Base-by-base conservation (phyloP, 768 basidiomycete species). In the Calocybe cyanea region DNA sequence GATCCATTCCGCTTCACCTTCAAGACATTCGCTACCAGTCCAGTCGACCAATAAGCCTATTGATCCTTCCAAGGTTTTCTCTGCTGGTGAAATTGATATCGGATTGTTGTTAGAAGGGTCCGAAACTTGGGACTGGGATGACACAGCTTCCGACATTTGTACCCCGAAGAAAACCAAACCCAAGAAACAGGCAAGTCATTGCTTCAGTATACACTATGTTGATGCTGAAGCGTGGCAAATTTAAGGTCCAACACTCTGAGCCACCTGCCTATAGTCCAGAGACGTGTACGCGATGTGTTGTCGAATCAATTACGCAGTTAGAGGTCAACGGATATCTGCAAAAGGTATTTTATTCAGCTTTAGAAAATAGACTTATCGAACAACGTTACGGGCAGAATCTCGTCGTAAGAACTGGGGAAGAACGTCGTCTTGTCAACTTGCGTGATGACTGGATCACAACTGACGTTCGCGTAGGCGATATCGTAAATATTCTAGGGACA, bases 361-460 rank as follows among this genome's bases (percentile, higher is more conserved):
- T 8, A 15, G 19, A 8, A 30, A 20, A 40, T 15, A 24, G 38
- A 44, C 15, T 24, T 31, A 45, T 10, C 24, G 18, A 24, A 38
- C 4, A 30, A 41, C 24, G 35, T 48, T 38, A 41, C 25, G 35
- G 14, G 17, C 44, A 87, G 82, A 64, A 72, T 35, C 53, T 92
- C 47, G 61, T 64, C 2, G 80, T 85, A 4, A 69, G 65, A 35
- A 58, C 63, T 21, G 58, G 52, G 7, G 66, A 64, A 23, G 73
- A 71, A 30, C 48, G 45, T 21, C 68, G 78, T 10, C 64, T 62
- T 11, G 77, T 94, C 5, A 66, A 79, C 38, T 72, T 97, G 1
- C 73, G 67, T 24, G 87, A 92, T 47, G 88, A 93, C 52, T 96
- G 92, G 92, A 68, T 73, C 5, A 65, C 75, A 17, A 76, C 83